phyloP scores from a whole-genome alignment of 2,329 filamentous ascomycete species.

The Fusarium pininemorale region DNA sequence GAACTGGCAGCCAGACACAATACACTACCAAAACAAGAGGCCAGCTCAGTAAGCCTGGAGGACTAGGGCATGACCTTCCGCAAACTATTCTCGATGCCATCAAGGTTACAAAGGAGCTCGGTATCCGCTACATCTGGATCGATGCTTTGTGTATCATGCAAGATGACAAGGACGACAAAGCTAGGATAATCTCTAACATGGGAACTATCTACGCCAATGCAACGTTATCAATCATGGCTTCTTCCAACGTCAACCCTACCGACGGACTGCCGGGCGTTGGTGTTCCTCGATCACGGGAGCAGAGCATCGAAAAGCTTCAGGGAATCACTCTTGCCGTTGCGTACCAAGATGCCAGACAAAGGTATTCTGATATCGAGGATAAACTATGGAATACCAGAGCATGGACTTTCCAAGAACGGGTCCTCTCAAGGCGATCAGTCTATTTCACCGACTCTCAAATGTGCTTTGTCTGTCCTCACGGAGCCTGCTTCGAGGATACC shows the following conservation, averaged over 20 bases:
- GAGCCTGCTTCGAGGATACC: conserved; percentile 7
- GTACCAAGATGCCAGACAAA: background rate
- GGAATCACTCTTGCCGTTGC: conserved; percentile 1
- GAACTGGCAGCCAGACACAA: conserved; percentile 17
- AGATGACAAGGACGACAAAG: conserved; percentile 15
- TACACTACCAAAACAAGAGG: conserved; percentile 9
- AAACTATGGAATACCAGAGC: conserved; percentile 15
- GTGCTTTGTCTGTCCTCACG: conserved; percentile 17
- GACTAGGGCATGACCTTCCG: background rate
- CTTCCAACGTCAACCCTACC: conserved; percentile 5
- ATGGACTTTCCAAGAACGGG: conserved; percentile 17
- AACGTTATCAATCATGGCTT: conserved; percentile 11
- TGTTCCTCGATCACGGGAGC: background rate
- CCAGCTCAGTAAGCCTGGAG: background rate
- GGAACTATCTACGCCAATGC: conserved; percentile 17
- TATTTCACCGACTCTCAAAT: conserved; percentile 16
- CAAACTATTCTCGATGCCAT: conserved; percentile 22
- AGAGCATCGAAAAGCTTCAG: background rate
- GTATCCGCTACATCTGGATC: conserved; percentile 20
- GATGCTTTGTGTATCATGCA: conserved; percentile 20
- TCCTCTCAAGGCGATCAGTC: conserved; percentile 9
- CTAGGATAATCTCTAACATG: conserved; percentile 13
- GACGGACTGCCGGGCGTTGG: conserved; percentile 11
- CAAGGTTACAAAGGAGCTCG: background rate
- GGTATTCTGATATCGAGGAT: conserved; percentile 2